Evolutionary conservation across 192 early-diverging fungal genomes (phyloP), one percentile per base, ranked within the genome.

Genomic region (Backusella tarrabulga): DNA sequence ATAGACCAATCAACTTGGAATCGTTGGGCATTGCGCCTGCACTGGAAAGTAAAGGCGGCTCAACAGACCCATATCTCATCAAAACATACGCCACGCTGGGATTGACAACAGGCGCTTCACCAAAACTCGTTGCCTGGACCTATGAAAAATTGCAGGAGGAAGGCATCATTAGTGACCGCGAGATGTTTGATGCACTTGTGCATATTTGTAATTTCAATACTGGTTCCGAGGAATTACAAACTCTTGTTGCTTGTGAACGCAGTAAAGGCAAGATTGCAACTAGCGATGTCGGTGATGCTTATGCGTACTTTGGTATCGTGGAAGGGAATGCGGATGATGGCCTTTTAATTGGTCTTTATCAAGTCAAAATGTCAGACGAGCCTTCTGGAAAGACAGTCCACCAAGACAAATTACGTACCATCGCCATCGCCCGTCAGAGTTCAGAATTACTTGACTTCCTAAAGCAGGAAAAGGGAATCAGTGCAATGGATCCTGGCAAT

Each of bases 241-340:
- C 76, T 0, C 81, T 88, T 70, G 87, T 91, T 6, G 88, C 80
- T 2, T 79, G 77, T 14, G 87, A 90, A 68, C 83, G 83, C 11
- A 87, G 85, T 6, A 83, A 87, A 54, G 90, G 90, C 3, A 67
- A 89, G 46, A 84, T 88, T 26, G 83, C 84, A 1, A 76, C 78
- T 0, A 75, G 72, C 0, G 87, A 88, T 17, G 69, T 88, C 0
- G 75, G 68, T 0, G 72, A 75, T 0, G 92, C 92, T 0, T 88
- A 87, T 34, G 67, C 73, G 15, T 76, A 83, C 63, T 81, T 86
- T 74, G 89, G 87, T 1, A 73, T 87, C 1, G 70, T 78, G 0
- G 74, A 78, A 17, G 83, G 78, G 32, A 82, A 77, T 80, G 23
- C 82, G 77, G 76, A 81, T 84, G 71, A 71, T 74, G 73, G 52